phyloP scores from a whole-genome alignment of 148 eudicot genomes.

The Pharnaceum exiguum region DNA sequence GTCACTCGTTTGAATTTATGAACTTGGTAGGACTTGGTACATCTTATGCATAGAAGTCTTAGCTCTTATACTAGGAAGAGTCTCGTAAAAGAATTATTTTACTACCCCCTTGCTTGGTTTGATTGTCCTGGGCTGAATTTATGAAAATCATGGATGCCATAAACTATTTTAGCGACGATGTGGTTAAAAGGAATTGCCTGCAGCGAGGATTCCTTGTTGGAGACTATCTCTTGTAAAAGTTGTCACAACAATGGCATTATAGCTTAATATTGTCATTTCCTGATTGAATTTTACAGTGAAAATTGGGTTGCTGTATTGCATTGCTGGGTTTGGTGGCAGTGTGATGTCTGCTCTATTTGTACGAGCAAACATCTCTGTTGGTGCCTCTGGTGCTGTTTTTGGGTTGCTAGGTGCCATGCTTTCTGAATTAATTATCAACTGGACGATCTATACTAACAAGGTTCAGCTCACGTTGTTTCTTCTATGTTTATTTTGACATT shows the following conservation, averaged over 20 bases:
- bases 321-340: slow-evolving; percentile 89
- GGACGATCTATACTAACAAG: slow-evolving; percentile 83
- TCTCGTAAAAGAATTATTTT: no score
- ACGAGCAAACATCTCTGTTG: slow-evolving; percentile 66
- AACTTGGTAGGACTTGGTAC: no score
- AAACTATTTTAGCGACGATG: no score
- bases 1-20: no score
- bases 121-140: no score
- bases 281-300: slow-evolving; percentile 43
- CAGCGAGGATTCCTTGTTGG: no score
- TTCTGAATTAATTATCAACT: slow-evolving; percentile 80
- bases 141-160: no score
- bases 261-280: not conserved
- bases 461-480: slow-evolving; percentile 18
- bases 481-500: not conserved
- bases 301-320: slow-evolving; percentile 67
- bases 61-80: no score
- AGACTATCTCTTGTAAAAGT: no score
- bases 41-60: no score
- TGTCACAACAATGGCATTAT: not conserved
- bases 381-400: slow-evolving; percentile 95
- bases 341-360: slow-evolving; percentile 77
- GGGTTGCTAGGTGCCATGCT: slow-evolving; percentile 93
- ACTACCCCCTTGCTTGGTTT: no score
- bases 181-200: no score